phyloP scores from a whole-genome alignment of 2,329 filamentous ascomycete species.

The Lasiodiplodia gonubiensis region DNA sequence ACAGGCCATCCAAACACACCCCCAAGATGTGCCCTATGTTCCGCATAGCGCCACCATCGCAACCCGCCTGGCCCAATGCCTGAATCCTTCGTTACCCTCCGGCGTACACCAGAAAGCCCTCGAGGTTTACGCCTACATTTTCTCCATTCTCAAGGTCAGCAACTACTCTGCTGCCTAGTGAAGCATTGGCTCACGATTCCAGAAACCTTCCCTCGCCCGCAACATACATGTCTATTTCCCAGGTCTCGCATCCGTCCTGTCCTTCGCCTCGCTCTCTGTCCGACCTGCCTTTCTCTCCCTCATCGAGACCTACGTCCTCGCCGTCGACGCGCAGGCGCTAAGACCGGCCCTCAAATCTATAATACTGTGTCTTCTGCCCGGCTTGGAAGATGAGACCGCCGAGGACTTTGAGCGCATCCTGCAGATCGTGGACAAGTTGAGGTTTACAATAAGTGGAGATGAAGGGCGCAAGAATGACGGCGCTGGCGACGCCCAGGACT shows the following conservation, averaged over 20 bases:
- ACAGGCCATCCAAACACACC: constrained; percentile 86
- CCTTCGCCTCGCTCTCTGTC: constrained; percentile 92
- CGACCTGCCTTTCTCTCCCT: constrained; percentile 84
- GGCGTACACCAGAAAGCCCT: constrained; percentile 97
- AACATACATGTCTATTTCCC: constrained; percentile 90
- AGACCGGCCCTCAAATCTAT: constrained; percentile 90
- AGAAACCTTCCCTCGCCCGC: constrained; percentile 72
- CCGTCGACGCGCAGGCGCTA: constrained; percentile 71
- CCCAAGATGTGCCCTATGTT: constrained; percentile 71
- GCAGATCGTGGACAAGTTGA: constrained; percentile 75
- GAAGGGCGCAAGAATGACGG: constrained; percentile 55
- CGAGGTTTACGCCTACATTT: constrained; percentile 91
- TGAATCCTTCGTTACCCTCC: constrained; percentile 90
- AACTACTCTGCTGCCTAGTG: constrained; percentile 64
- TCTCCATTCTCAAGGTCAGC: constrained; percentile 71
- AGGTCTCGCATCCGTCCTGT: constrained; percentile 84
- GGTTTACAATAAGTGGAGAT: constrained; percentile 59
- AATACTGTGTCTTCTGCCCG: constrained; percentile 85
- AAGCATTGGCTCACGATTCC: constrained; percentile 38
- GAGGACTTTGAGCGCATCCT: constrained; percentile 94
- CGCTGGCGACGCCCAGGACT: constrained; percentile 62
- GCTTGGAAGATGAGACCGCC: constrained; percentile 92
- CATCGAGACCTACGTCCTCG: constrained; percentile 79
- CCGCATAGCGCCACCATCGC: constrained; percentile 84
- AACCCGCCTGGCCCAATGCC: constrained; percentile 90